These are phyloP conservation scores for Termitomyces eurrhizus DNA, from an alignment of 768 basidiomycete genomes.

Conservation along the genomic window DNA sequence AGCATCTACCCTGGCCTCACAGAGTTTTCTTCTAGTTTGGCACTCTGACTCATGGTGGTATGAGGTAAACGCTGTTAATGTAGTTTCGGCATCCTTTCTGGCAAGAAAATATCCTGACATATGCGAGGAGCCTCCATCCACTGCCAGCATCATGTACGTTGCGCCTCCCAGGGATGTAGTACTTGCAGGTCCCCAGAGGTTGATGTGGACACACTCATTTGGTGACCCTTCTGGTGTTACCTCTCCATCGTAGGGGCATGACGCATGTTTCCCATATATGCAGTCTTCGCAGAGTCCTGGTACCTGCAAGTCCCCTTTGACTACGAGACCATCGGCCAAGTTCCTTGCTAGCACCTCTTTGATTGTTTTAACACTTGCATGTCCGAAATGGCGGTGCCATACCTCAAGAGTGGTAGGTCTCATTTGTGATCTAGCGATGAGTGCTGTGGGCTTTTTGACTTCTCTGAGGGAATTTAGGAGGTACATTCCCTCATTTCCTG, in stretches of 20 bases:
- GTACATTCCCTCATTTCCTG: background rate
- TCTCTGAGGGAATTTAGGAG: background rate
- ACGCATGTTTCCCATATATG: background rate
- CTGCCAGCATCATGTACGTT: too few species aligned
- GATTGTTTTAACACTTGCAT: background rate
- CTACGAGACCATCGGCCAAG: background rate
- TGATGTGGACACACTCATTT: too few species aligned
- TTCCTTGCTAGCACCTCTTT: background rate
- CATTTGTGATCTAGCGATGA: background rate
- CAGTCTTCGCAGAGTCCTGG: background rate
- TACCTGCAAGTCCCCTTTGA: background rate
- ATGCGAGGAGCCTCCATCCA: too few species aligned
- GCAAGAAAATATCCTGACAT: too few species aligned
- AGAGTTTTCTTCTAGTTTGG: background rate
- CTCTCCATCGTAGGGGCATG: background rate
- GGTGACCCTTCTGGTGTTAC: background rate
- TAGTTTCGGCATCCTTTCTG: background rate
- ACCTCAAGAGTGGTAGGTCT: background rate
- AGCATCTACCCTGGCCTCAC: too few species aligned
- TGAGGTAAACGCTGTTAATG: background rate
- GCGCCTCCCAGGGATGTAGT: too few species aligned
- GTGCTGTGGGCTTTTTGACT: background rate
- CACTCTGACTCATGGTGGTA: background rate
- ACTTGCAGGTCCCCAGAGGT: too few species aligned
- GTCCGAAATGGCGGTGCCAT: background rate